These are phyloP conservation scores for Malus asiatica DNA, from an alignment of 306 rosid species.

Conservation along the genomic window DNA sequence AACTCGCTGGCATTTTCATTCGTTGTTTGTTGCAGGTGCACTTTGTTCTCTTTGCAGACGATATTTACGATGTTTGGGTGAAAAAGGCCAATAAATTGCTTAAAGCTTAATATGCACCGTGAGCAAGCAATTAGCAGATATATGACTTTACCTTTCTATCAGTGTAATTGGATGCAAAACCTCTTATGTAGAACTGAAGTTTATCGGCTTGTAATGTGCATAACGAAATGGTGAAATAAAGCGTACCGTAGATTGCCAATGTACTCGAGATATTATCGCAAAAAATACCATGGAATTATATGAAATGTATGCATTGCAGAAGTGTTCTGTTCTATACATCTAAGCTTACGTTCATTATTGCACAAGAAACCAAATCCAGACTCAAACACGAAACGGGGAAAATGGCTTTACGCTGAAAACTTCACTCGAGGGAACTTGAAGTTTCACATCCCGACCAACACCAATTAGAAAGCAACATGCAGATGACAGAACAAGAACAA, in stretches of 20 bases:
- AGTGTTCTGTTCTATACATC: not conserved
- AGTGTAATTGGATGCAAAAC: not conserved
- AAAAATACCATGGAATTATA: not conserved
- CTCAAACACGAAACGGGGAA: not conserved
- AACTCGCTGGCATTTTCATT: not conserved
- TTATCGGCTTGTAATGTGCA: not conserved
- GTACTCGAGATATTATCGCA: not conserved
- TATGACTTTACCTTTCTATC: not conserved
- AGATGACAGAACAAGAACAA: not conserved
- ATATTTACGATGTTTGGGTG: constrained; percentile 54
- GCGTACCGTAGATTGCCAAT: not conserved
- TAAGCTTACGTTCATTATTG: not conserved
- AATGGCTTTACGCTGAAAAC: not conserved
- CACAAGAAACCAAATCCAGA: not conserved
- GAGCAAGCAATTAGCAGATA: not conserved
- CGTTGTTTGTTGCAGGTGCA: constrained; percentile 57
- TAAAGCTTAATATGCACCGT: constrained; percentile 21
- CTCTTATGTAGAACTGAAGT: not conserved
- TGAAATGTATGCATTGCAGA: not conserved
- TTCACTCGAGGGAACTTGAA: not conserved
- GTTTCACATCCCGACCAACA: not conserved
- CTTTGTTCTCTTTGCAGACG: constrained; percentile 54
- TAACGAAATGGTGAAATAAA: not conserved
- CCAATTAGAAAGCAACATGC: not conserved
- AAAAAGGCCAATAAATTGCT: constrained; percentile 52